Percentiles rank a stretch among this genome's conserved stretches.
Conservation (phyloP, 192 early-diverging fungal species). For the Podila verticillata region DNA sequence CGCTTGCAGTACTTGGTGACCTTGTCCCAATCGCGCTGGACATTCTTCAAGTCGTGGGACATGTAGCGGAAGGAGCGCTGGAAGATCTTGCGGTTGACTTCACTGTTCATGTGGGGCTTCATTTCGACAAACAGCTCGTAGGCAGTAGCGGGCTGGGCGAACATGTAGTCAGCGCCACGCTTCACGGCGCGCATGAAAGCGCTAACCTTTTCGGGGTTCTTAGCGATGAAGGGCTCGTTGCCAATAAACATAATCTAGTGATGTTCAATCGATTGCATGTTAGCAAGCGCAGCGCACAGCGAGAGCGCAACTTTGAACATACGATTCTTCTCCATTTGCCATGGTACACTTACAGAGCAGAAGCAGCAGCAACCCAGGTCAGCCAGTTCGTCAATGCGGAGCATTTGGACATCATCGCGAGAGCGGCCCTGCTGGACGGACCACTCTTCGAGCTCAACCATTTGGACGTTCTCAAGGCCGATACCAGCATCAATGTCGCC, state of each 20-base stretch:
- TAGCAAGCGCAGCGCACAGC: too few species aligned
- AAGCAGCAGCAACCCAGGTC: conserved; percentile 73
- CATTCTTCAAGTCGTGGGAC: conserved; percentile 65
- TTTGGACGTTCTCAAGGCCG: conserved; percentile 73
- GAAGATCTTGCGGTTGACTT: conserved; percentile 68
- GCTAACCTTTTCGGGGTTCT: conserved; percentile 66
- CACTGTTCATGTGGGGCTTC: conserved; percentile 58
- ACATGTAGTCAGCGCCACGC: conserved; percentile 61
- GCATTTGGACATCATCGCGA: conserved; percentile 64
- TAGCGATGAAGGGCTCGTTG: conserved; percentile 63
- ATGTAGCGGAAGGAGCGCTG: conserved; percentile 71
- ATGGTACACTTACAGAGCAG: conserved; percentile 55
- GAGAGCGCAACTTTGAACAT: too few species aligned
- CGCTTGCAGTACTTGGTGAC: conserved; percentile 70
- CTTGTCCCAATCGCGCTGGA: conserved; percentile 73
- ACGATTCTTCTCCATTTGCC: too few species aligned
- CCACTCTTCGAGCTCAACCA: conserved; percentile 70
- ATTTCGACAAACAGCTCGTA: conserved; percentile 72
- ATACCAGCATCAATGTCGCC: conserved; percentile 72
- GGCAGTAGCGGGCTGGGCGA: conserved; percentile 58
- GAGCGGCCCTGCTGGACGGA: conserved; percentile 56
- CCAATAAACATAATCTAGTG: conserved; percentile 68
- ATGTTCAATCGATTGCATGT: too few species aligned
- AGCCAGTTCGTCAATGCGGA: conserved; percentile 73
- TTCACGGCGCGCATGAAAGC: conserved; percentile 65